A percentile compares a stretch with the other conserved stretches of the same genome.
These are phyloP conservation scores for Actinomucor elegans DNA, from an alignment of 371 early-diverging fungal species.

Conservation along the genomic window DNA sequence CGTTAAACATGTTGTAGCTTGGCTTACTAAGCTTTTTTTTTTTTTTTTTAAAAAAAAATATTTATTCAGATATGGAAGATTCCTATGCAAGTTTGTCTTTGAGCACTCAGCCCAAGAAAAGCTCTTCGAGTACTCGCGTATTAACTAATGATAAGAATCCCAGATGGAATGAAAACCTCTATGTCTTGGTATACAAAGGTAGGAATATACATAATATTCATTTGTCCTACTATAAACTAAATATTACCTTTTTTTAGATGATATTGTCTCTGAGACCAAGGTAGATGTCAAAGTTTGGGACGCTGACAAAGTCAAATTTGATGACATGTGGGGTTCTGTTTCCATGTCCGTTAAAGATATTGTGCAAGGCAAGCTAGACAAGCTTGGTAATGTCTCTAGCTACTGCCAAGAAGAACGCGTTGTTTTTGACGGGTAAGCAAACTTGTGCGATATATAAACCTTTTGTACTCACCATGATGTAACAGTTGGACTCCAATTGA, in stretches of 20 bases:
- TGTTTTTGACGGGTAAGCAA: slow-evolving; percentile 45
- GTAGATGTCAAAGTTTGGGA: slow-evolving; percentile 49
- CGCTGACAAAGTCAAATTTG: slow-evolving; percentile 46
- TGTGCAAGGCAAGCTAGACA: slow-evolving; percentile 31
- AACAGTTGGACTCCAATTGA: slow-evolving; percentile 48
- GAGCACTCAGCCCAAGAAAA: slow-evolving; percentile 39
- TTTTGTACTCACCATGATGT: slow-evolving; percentile 7
- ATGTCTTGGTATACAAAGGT: slow-evolving; percentile 34
- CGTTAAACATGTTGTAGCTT: too few relatives aligned
- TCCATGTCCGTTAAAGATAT: slow-evolving; percentile 35
- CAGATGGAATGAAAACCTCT: slow-evolving; percentile 41
- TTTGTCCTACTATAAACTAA: background rate
- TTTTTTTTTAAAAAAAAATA: background rate
- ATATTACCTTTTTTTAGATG: slow-evolving; percentile 21
- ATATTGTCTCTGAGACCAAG: slow-evolving; percentile 34
- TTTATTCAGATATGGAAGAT: slow-evolving; percentile 39
- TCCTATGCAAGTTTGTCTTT: slow-evolving; percentile 40
- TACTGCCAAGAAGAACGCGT: slow-evolving; percentile 38
- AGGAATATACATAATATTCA: background rate
- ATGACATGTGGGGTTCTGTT: slow-evolving; percentile 42
- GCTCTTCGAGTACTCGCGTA: slow-evolving; percentile 35
- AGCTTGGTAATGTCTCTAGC: slow-evolving; percentile 31
- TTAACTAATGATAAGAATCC: slow-evolving; percentile 46
- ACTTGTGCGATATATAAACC: too few relatives aligned
- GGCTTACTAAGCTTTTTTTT: background rate